These are phyloP conservation scores for Suillus sp. DNA, from an alignment of 768 basidiomycete genomes.

Conservation along the genomic window DNA sequence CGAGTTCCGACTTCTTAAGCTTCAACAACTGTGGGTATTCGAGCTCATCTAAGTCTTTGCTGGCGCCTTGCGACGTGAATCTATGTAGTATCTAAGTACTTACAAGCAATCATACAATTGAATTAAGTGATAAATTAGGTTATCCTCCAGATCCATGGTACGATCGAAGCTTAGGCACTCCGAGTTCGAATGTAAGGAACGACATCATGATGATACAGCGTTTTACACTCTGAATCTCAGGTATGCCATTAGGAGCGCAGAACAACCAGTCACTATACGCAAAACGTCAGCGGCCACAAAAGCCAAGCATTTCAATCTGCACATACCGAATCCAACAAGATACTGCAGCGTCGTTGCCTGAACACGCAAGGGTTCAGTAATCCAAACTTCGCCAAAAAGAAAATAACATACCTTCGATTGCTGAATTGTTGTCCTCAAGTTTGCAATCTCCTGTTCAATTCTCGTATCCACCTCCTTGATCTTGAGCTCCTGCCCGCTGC, in stretches of 20 bases:
- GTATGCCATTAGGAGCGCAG: constrained; percentile 86
- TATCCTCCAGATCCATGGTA: background rate
- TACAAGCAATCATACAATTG: background rate
- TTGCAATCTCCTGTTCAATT: constrained; percentile 95
- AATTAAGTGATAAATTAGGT: background rate
- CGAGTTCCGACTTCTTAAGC: no score
- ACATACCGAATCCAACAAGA: constrained; percentile 82
- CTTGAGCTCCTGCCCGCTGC: constrained; percentile 88
- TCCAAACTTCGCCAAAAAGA: background rate
- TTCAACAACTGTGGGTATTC: background rate
- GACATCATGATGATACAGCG: background rate
- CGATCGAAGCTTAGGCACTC: background rate
- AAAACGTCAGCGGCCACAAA: constrained; percentile 17
- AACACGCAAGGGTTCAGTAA: constrained; percentile 7
- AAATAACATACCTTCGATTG: constrained; percentile 68
- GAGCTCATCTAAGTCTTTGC: background rate
- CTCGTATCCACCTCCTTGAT: constrained; percentile 97
- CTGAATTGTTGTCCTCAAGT: constrained; percentile 79
- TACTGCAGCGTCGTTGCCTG: constrained; percentile 87
- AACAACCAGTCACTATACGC: constrained; percentile 75
- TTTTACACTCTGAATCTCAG: constrained; percentile 60
- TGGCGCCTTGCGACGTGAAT: background rate
- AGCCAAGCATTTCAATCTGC: background rate
- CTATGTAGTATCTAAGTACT: background rate
- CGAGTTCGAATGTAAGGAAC: background rate